Percentiles rank a stretch among this genome's conserved stretches.
Evolutionary conservation across 1,284 basidiomycete genomes (phyloP).

Genomic region (Trichosporon sp.): DNA sequence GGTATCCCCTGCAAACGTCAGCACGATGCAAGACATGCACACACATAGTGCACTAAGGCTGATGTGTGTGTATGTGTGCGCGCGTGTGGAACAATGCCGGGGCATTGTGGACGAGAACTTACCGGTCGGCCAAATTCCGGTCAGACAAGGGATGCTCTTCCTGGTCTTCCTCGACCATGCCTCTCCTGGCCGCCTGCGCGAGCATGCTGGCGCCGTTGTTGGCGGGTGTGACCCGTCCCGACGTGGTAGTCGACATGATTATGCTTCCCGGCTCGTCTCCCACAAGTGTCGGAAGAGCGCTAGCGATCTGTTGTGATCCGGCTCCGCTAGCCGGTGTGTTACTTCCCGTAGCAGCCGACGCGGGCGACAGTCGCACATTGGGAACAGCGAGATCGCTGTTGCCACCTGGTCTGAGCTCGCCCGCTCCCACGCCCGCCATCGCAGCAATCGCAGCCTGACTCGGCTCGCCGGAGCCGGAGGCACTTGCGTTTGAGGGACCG

Average conservation of each 20-base stretch:
- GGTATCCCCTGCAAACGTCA: constrained; percentile 37
- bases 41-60: neutral
- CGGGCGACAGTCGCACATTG: neutral
- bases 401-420: neutral
- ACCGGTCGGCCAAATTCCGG: constrained; percentile 33
- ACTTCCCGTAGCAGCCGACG: neutral
- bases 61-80: neutral
- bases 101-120: too few relatives aligned
- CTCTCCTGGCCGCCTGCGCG: constrained; percentile 10
- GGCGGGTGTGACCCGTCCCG: constrained; percentile 31
- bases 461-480: neutral
- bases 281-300: neutral
- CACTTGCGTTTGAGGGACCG: neutral
- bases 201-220: constrained; percentile 36
- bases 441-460: neutral
- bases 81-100: neutral
- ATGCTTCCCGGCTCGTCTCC: neutral
- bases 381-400: neutral
- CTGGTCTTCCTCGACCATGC: constrained; percentile 23
- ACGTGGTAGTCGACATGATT: neutral
- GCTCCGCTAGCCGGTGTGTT: neutral
- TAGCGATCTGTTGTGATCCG: neutral
- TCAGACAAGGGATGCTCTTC: constrained; percentile 39
- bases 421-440: neutral
- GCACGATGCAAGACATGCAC: neutral